A percentile compares a stretch with the other conserved stretches of the same genome.
Conservation (phyloP, 768 basidiomycete genomes). For the Kwoniella dendrophila region DNA sequence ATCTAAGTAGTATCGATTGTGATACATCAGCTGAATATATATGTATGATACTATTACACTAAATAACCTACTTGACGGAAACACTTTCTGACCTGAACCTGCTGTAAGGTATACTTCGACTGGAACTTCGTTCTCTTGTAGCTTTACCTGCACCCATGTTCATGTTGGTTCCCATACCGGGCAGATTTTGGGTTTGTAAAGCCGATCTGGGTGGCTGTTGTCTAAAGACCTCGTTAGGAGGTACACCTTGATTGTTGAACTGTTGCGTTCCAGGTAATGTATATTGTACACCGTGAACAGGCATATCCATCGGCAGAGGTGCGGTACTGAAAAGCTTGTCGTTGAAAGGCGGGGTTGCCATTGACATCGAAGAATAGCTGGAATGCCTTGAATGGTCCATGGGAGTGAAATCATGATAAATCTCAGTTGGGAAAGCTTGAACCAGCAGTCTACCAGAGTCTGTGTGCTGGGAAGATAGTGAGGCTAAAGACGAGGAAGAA, state of each 20-base stretch:
- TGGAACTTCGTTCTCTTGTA: constrained; percentile 23
- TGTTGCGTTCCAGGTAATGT: constrained; percentile 3
- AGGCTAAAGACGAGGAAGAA: constrained; percentile 27
- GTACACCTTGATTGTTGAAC: constrained; percentile 5
- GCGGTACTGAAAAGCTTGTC: background rate
- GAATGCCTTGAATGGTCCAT: constrained; percentile 25
- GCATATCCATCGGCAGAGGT: constrained; percentile 15
- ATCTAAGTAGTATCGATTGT: constrained; percentile 17
- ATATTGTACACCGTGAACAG: background rate
- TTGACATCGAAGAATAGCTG: constrained; percentile 23
- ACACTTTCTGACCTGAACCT: constrained; percentile 34
- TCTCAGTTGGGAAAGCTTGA: constrained; percentile 22
- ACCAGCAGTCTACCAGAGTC: constrained; percentile 21
- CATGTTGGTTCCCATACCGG: background rate
- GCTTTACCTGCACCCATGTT: constrained; percentile 23
- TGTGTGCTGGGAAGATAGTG: constrained; percentile 20
- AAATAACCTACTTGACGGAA: constrained; percentile 27
- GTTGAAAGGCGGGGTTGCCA: constrained; percentile 1
- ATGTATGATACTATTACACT: background rate
- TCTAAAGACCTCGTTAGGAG: constrained; percentile 5
- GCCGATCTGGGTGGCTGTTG: constrained; percentile 29
- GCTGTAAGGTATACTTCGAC: constrained; percentile 31
- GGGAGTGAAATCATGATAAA: background rate
- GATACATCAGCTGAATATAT: background rate
- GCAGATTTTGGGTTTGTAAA: constrained; percentile 24